Conservation (phyloP, 1,284 basidiomycete species). For the Limonomyces culmigenus region DNA sequence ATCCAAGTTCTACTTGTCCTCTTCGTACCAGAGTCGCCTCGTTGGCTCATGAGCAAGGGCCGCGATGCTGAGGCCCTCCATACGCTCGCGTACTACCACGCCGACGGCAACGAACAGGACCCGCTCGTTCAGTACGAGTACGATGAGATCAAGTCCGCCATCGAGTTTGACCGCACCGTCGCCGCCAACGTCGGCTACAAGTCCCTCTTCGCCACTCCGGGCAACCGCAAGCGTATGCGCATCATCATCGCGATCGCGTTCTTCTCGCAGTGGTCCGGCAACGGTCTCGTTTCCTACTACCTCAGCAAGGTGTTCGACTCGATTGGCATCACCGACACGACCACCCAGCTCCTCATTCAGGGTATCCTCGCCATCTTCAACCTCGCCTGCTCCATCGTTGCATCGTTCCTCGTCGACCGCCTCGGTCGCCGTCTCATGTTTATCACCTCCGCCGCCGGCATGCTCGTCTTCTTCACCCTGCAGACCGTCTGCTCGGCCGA, state of each 20-base stretch:
- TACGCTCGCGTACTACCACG: constrained; percentile 59
- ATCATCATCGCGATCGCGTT: constrained; percentile 43
- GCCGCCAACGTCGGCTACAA: constrained; percentile 44
- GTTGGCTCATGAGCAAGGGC: constrained; percentile 54
- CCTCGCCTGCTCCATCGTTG: constrained; percentile 20
- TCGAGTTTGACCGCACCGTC: constrained; percentile 41
- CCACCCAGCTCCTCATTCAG: constrained; percentile 32
- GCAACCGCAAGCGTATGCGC: constrained; percentile 50
- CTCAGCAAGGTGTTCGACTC: constrained; percentile 33
- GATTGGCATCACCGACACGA: constrained; percentile 34
- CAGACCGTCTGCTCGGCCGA: constrained; percentile 24
- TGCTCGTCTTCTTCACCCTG: constrained; percentile 23
- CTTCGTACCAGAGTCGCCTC: constrained; percentile 55
- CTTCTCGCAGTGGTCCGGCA: constrained; percentile 52
- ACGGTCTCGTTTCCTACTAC: constrained; percentile 14
- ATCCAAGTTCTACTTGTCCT: constrained; percentile 41
- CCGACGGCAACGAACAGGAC: constrained; percentile 47
- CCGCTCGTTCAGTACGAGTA: constrained; percentile 58
- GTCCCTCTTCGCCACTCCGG: constrained; percentile 35
- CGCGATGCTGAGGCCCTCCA: constrained; percentile 40
- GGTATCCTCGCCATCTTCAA: constrained; percentile 27
- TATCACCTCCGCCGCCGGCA: constrained; percentile 22
- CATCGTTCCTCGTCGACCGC: constrained; percentile 24
- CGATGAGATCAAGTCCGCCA: constrained; percentile 61
- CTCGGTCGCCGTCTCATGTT: constrained; percentile 30